Percentiles rank a stretch among this genome's conserved stretches.
These are phyloP conservation scores for Xylaria sp. DNA, from an alignment of 2,329 filamentous ascomycete genomes.

Conservation along the genomic window DNA sequence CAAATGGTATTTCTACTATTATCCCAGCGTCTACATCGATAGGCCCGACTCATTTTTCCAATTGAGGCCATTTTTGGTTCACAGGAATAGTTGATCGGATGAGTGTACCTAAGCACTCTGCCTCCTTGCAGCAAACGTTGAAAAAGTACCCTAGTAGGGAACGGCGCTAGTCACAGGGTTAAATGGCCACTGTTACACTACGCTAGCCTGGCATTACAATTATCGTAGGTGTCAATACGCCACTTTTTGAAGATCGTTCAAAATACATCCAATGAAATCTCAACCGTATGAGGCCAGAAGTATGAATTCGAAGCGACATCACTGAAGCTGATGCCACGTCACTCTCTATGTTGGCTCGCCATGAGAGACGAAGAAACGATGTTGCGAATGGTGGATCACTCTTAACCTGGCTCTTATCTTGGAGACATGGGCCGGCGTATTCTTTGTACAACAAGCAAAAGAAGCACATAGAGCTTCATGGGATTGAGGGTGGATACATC, in stretches of 20 bases:
- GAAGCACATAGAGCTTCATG: constrained; percentile 31
- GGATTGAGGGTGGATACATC: constrained; percentile 27
- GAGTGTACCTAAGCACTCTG: background rate
- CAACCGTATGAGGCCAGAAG: background rate
- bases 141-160: constrained; percentile 14
- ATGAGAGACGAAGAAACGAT: constrained; percentile 39
- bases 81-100: constrained; percentile 14
- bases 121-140: constrained; percentile 2
- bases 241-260: constrained; percentile 1
- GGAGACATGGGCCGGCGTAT: constrained; percentile 17
- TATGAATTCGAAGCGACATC: constrained; percentile 15
- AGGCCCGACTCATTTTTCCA: background rate
- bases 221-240: background rate
- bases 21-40: background rate
- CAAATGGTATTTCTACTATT: constrained; percentile 9
- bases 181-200: background rate
- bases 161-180: constrained; percentile 4
- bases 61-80: constrained; percentile 5
- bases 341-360: constrained; percentile 16
- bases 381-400: constrained; percentile 30
- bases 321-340: constrained; percentile 1
- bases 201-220: background rate
- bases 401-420: constrained; percentile 17
- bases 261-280: constrained; percentile 5
- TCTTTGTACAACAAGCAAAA: constrained; percentile 39